These are phyloP conservation scores for Teratosphaeria gauchensis DNA, from an alignment of 2,329 filamentous ascomycete genomes.

Conservation along the genomic window DNA sequence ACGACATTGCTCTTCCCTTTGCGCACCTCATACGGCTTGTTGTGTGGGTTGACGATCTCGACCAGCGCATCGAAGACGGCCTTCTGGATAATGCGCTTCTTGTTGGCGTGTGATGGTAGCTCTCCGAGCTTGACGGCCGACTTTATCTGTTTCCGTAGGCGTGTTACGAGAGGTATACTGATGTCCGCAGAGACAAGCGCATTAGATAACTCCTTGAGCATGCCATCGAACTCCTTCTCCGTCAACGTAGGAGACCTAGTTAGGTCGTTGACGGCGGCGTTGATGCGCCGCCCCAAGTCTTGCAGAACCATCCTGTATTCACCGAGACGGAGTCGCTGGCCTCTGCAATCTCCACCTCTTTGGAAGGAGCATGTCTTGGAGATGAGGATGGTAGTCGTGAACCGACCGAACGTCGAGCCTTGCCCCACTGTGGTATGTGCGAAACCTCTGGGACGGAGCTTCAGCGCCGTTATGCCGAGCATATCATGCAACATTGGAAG, in stretches of 20 bases:
- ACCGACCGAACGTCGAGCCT: neutral
- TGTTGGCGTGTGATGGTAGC: conserved; percentile 82
- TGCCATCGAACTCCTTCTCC: conserved; percentile 96
- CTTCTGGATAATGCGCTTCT: conserved; percentile 97
- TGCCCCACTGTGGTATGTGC: neutral
- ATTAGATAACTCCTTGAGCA: conserved; percentile 97
- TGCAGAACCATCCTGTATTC: conserved; percentile 76
- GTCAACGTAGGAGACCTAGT: conserved; percentile 88
- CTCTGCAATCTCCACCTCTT: neutral
- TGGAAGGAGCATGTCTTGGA: neutral
- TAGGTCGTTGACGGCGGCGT: conserved; percentile 87
- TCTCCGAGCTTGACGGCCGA: conserved; percentile 89
- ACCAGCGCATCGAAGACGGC: conserved; percentile 96
- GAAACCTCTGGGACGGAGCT: neutral
- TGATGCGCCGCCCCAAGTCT: conserved; percentile 97
- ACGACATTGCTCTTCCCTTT: conserved; percentile 95
- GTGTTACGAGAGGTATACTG: conserved; percentile 85
- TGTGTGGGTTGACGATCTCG: conserved; percentile 87
- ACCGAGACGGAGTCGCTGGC: neutral
- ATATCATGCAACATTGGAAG: too few relatives aligned
- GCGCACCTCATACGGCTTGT: conserved; percentile 91
- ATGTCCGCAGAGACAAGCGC: conserved; percentile 95
- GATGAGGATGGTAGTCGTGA: neutral
- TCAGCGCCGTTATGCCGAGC: neutral
- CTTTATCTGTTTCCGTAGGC: conserved; percentile 88